Conservation (phyloP, 352 stramenopile species). For the Pseudoperonospora humuli region DNA sequence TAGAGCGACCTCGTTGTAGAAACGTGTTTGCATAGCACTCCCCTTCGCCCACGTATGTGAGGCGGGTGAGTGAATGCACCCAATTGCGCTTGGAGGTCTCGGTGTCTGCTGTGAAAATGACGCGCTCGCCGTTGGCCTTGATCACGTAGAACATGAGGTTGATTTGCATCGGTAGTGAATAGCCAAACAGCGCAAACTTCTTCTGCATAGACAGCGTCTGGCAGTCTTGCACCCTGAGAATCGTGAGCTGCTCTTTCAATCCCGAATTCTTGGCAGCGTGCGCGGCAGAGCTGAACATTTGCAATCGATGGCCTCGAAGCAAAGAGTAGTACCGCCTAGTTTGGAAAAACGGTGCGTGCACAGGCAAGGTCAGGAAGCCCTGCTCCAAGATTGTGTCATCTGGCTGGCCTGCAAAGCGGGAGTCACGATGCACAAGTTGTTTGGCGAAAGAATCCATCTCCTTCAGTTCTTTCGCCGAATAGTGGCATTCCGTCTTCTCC, state of each 20-base stretch:
- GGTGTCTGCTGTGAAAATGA: slow-evolving; percentile 45
- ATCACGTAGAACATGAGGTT: slow-evolving; percentile 62
- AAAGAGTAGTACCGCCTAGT: slow-evolving; percentile 61
- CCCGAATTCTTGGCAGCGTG: slow-evolving; percentile 42
- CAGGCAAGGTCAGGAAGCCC: slow-evolving; percentile 47
- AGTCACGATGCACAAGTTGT: slow-evolving; percentile 35
- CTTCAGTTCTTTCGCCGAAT: slow-evolving; percentile 42
- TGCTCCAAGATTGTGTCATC: slow-evolving; percentile 66
- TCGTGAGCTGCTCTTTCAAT: slow-evolving; percentile 37
- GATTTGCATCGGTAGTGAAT: slow-evolving; percentile 37
- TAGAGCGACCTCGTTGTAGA: slow-evolving; percentile 12
- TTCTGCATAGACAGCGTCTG: slow-evolving; percentile 44
- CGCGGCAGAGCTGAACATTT: slow-evolving; percentile 37
- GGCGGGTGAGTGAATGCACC: slow-evolving; percentile 36
- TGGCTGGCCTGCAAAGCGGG: slow-evolving; percentile 37
- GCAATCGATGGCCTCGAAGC: slow-evolving; percentile 35
- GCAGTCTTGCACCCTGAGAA: slow-evolving; percentile 57
- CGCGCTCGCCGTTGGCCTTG: slow-evolving; percentile 51
- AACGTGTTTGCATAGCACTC: slow-evolving; percentile 10
- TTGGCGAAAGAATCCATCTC: slow-evolving; percentile 50
- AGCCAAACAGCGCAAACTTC: slow-evolving; percentile 56
- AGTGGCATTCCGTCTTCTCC: slow-evolving; percentile 53
- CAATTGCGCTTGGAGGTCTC: slow-evolving; percentile 44
- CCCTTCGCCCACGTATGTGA: slow-evolving; percentile 49
- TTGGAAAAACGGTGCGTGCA: slow-evolving; percentile 51